Conservation (phyloP, 148 eudicot species). For the Polygonum aviculare region DNA sequence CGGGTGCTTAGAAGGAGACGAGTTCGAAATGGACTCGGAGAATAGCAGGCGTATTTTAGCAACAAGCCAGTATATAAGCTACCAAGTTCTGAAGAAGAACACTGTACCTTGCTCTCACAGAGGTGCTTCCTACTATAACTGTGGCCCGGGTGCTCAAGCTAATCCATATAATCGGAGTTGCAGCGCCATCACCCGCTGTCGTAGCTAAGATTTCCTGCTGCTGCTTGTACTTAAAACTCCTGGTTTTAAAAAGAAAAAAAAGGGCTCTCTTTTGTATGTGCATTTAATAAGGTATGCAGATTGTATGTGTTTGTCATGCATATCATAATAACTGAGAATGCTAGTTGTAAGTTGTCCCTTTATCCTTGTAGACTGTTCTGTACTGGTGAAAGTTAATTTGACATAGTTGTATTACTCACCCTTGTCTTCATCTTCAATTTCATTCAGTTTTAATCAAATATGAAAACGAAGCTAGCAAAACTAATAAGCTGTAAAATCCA, state of each 20-base stretch:
- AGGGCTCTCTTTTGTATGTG: neutral
- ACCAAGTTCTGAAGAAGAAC: constrained; percentile 11
- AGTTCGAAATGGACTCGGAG: constrained; percentile 13
- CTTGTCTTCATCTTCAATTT: neutral
- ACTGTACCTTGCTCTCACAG: constrained; percentile 20
- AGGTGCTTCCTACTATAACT: constrained; percentile 24
- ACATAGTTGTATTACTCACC: neutral
- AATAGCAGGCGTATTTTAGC: constrained; percentile 12
- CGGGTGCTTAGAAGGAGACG: constrained; percentile 5
- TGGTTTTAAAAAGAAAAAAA: too few species aligned
- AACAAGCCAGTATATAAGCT: constrained; percentile 16
- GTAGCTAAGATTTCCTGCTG: constrained; percentile 8
- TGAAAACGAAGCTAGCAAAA: neutral
- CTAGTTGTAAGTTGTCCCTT: neutral
- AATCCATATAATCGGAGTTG: constrained; percentile 20
- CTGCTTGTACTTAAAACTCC: neutral
- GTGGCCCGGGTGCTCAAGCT: constrained; percentile 19
- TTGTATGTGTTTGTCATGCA: neutral
- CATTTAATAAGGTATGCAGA: constrained; percentile 1
- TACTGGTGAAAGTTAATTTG: neutral
- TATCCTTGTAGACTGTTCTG: neutral
- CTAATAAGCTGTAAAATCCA: neutral
- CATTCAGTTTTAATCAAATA: neutral
- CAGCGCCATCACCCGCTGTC: constrained; percentile 21
- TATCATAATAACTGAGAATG: neutral